Conservation (phyloP, 225 moss, liverwort and hornwort species). For the Marchantia polymorpha region DNA sequence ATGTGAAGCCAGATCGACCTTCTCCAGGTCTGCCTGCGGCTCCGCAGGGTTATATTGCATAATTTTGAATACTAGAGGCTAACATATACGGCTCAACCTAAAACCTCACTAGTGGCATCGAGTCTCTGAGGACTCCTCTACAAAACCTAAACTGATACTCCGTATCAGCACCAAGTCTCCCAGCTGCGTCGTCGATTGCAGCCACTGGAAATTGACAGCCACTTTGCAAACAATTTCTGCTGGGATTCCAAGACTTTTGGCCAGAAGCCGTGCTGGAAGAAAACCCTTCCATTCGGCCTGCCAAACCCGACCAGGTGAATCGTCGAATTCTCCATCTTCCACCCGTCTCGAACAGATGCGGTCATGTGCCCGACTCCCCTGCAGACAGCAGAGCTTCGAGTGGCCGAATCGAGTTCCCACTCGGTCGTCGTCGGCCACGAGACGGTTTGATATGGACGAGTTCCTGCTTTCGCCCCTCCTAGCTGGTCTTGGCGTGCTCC, state of each 20-base stretch:
- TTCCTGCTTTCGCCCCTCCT: background rate
- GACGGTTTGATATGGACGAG: background rate
- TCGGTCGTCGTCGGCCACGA: background rate
- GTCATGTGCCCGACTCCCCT: background rate
- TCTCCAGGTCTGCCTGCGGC: background rate
- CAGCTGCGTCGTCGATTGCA: background rate
- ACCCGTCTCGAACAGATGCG: background rate
- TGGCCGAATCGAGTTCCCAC: background rate
- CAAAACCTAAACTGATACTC: background rate
- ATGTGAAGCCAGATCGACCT: background rate
- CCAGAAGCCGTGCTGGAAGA: background rate
- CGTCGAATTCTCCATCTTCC: background rate
- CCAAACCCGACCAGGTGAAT: slow-evolving; percentile 1
- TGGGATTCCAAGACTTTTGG: background rate
- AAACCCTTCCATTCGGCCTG: background rate
- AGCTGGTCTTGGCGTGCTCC: slow-evolving; percentile 20
- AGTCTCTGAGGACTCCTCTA: background rate
- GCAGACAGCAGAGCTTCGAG: background rate
- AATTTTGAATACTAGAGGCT: background rate
- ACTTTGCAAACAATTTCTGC: background rate
- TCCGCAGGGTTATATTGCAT: background rate
- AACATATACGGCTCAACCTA: background rate
- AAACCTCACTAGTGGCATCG: background rate
- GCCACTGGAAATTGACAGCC: background rate
- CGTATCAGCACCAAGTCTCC: background rate